These are phyloP conservation scores for Triticum monococcum DNA, from an alignment of 176 grass and related monocot species.

Conservation along the genomic window DNA sequence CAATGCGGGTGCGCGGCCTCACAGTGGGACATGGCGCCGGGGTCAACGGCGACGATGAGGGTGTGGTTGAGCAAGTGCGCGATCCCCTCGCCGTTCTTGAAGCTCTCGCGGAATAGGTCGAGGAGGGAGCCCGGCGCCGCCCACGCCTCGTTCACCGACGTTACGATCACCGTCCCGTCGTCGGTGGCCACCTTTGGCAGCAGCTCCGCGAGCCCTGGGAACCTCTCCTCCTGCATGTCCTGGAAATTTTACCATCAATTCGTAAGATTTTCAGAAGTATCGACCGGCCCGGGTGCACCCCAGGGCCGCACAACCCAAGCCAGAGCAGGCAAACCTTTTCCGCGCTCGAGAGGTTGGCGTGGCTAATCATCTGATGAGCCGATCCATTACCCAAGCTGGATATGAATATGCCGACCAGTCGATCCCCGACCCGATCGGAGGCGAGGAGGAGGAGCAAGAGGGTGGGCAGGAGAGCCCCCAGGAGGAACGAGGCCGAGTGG, in stretches of 20 bases:
- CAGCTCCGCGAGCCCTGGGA: not conserved
- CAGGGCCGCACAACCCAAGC: too few species aligned
- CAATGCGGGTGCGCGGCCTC: conserved; percentile 50
- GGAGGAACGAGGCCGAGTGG: too few species aligned
- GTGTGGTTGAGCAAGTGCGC: conserved; percentile 46
- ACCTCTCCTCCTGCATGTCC: not conserved
- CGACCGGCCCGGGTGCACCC: too few species aligned
- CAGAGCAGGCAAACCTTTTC: too few species aligned
- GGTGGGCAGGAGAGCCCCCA: too few species aligned
- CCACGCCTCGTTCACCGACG: conserved; percentile 63
- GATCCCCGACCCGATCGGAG: too few species aligned
- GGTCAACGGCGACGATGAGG: conserved; percentile 59
- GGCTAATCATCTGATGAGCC: too few species aligned
- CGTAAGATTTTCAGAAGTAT: too few species aligned
- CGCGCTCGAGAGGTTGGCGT: too few species aligned
- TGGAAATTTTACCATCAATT: not conserved
- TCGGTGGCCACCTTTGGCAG: not conserved
- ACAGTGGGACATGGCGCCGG: conserved; percentile 41
- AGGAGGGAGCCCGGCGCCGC: conserved; percentile 45
- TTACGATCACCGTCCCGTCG: conserved; percentile 51
- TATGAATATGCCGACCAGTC: too few species aligned
- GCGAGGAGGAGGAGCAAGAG: too few species aligned
- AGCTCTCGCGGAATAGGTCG: conserved; percentile 57
- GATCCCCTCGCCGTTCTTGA: conserved; percentile 46
- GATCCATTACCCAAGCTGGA: too few species aligned